Evolutionary conservation across 2,329 filamentous ascomycete genomes (phyloP), one percentile per base, ranked within the genome.

Genomic region (Alternaria sp.): DNA sequence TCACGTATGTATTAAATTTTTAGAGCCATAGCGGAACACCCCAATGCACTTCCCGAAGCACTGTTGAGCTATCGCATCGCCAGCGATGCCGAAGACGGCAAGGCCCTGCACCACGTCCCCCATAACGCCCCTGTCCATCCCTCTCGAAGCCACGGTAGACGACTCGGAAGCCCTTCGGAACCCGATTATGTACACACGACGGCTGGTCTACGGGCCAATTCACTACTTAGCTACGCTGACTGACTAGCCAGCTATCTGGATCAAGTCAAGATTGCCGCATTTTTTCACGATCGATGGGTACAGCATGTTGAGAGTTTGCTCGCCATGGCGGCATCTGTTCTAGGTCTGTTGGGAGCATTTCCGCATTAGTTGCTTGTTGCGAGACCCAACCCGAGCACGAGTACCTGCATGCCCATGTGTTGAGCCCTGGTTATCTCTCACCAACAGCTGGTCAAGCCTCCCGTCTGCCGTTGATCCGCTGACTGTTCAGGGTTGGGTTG

Each of bases 1-100:
- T 26, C 57, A 59, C 23, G 57, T 50, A 59, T 59, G 64, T 76
- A 72, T 72, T 72, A 73, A 75, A 71, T 73, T 74, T 70, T 67
- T 62, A 63, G 60, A 28, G 55, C 32, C 30, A 40, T 57, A 23
- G 56, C 64, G 66, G 68, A 71, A 61, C 59, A 65, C 66, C 73
- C 75, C 76, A 76, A 72, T 47, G 74, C 74, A 70, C 64, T 69
- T 71, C 71, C 75, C 70, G 56, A 62, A 74, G 71, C 72, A 68
- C 69, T 77, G 76, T 78, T 77, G 77, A 77, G 76, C 75, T 73
- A 74, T 36, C 67, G 52, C 70, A 72, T 73, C 69, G 30, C 70
- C 72, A 69, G 71, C 73, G 67, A 73, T 75, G 69, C 74, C 74
- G 65, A 73, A 71, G 54, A 55, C 19, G 68, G 72, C 63, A 72